Evolutionary conservation across 2,329 filamentous ascomycete species (phyloP), one percentile per base, ranked within the genome.

Genomic region (Ophiostoma sp.): DNA sequence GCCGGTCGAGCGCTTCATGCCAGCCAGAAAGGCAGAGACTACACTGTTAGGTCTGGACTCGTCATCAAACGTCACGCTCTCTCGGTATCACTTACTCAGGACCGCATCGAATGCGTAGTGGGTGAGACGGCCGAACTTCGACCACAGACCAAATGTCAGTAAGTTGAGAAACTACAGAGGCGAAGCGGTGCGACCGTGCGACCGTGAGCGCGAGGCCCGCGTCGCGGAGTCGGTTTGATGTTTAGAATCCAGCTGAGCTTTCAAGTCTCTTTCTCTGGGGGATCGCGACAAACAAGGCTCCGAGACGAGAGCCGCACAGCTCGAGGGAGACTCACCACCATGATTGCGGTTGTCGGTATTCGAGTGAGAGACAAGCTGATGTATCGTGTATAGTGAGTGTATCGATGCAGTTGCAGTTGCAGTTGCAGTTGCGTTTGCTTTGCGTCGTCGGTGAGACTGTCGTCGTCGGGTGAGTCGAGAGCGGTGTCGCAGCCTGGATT

Each of bases 71-170:
- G 27, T 31, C 27, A 31, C 1, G 3, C 15, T 11, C 6, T 48
- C 23, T 27, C n/a, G 23, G 48, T 15, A 33, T 48, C 44, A 84
- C 90, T 76, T 87, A 95, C 92, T 84, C 76, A 98, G 88, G 75
- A 98, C 93, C 74, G 94, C 94, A 82, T 98, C 94, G 80, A 98
- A 94, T 77, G 93, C 92, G 84, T 96, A 97, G 83, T 98, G 94
- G 79, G 92, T 91, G 77, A 98, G 83, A 81, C 91, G 90, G 84
- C 94, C 94, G 82, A 98, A 86, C 94, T 97, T 89, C 82, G 83
- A 84, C 85, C 83, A 87, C 76, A 89, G 82, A 80, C 85, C 87
- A 82, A 90, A 85, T 79, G 86, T 88, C 83, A 89, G 87, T 81
- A 88, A 83, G 82, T 88, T 84, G 82, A 89, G 85, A 79, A 89